phyloP scores from a whole-genome alignment of 129 eudicot genomes.

The Scalesia atractyloides region DNA sequence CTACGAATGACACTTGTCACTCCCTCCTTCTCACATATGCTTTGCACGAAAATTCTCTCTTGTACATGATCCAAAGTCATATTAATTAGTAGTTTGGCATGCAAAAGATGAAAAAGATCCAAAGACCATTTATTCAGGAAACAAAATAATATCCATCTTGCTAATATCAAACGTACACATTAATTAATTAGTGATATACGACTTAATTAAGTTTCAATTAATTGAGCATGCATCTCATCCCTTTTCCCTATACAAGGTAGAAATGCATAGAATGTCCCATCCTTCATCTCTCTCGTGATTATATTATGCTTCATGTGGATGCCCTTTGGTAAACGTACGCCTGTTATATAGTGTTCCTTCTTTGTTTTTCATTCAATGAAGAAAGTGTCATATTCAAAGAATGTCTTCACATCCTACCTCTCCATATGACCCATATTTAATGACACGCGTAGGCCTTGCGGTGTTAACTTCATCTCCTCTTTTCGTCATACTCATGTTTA shows the following conservation, averaged over 20 bases:
- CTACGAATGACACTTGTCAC: too few relatives aligned
- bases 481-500: not conserved
- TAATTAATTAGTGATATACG: not conserved
- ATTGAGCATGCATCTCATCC: not conserved
- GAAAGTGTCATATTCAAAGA: not conserved
- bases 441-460: not conserved
- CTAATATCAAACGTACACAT: too few relatives aligned
- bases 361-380: conserved; percentile 1
- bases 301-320: not conserved
- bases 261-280: not conserved
- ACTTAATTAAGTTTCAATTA: not conserved
- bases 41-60: too few relatives aligned
- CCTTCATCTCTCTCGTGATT: not conserved
- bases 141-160: too few relatives aligned
- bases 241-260: not conserved
- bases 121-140: too few relatives aligned
- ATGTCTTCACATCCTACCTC: not conserved
- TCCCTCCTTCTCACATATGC: too few relatives aligned
- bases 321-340: not conserved
- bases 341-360: not conserved
- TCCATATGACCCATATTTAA: not conserved
- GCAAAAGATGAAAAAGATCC: too few relatives aligned
- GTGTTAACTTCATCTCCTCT: not conserved
- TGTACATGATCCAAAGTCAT: too few relatives aligned
- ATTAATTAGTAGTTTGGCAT: too few relatives aligned